Percentiles rank a stretch among this genome's conserved stretches.
Evolutionary conservation across 2,329 filamentous ascomycete species (phyloP).

Genomic region (Beauveria asiatica): DNA sequence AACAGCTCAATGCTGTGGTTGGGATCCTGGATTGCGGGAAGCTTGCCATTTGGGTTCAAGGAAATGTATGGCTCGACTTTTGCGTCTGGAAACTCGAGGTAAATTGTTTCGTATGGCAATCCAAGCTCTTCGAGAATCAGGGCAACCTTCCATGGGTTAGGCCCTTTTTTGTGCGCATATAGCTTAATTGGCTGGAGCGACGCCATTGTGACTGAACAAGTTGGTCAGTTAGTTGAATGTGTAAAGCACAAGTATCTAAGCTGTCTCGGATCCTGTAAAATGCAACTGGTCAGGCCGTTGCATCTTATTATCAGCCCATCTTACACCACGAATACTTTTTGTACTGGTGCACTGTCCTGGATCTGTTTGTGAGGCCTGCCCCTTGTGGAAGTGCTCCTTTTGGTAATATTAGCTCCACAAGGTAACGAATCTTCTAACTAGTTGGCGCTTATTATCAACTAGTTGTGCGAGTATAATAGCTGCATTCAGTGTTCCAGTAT

Average conservation of each 20-base stretch:
- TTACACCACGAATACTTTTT: neutral
- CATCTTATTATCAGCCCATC: neutral
- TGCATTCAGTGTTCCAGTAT: neutral
- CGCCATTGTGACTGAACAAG: neutral
- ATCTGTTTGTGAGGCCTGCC: neutral
- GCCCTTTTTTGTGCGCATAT: slow-evolving; percentile 4
- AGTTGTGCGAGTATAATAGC: neutral
- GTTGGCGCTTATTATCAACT: too few relatives aligned
- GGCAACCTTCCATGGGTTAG: slow-evolving; percentile 17
- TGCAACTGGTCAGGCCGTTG: neutral
- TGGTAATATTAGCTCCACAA: neutral
- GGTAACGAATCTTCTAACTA: neutral
- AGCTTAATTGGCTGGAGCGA: neutral
- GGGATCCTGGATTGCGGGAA: slow-evolving; percentile 16
- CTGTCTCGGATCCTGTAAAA: too few relatives aligned
- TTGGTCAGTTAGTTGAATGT: too few relatives aligned
- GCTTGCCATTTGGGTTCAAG: slow-evolving; percentile 17
- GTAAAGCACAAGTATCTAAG: too few relatives aligned
- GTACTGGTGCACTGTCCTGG: neutral
- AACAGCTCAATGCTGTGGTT: slow-evolving; percentile 14
- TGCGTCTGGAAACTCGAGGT: slow-evolving; percentile 14
- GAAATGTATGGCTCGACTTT: slow-evolving; percentile 18
- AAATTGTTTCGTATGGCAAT: slow-evolving; percentile 15
- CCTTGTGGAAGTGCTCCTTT: neutral
- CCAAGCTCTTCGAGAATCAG: slow-evolving; percentile 19